Evolutionary conservation across 352 stramenopile species (phyloP), one percentile per base, ranked within the genome.

Genomic region (Phytophthora parvispora): DNA sequence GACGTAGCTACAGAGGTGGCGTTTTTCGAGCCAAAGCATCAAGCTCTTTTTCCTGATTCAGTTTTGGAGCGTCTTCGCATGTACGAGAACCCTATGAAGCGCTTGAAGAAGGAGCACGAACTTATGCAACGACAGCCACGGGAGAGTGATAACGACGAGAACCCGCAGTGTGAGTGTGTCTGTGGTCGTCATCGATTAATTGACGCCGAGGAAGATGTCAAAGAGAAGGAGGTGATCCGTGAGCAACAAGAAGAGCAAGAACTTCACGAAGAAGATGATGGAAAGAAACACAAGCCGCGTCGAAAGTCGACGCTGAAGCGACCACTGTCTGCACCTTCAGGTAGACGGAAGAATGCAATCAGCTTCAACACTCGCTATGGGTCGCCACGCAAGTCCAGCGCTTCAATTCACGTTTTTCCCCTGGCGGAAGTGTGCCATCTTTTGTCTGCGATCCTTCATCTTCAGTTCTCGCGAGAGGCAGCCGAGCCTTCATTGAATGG

Each of bases 371-470:
- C 43, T 9, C 75, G 74, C 15, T 53, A 81, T 8, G 61, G 57
- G 5, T 70, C 67, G 15, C 66, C 73, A 5, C 67, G 79, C 5
- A 72, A 71, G 27, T 89, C 81, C 0, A 77, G 59, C 18, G 74
- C 49, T 34, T 73, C 53, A 13, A 49, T 84, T 12, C 80, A 85
- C 3, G 43, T 93, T 1, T 91, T 91, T 40, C 75, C 83, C 2
- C 48, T 91, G 1, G 51, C 77, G 0, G 85, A 93, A 51, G 81
- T 88, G 18, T 93, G 85, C 16, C 81, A 90, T 59, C 64, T 91
- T 16, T 45, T 90, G 34, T 91, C 81, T 3, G 60, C 78, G 7
- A 87, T 91, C 29, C 58, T 93, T 8, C 85, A 93, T 47, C 67
- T 91, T 3, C 72, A 93, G 32, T 91, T 93, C 36, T 79, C 81